Evolutionary conservation across 192 early-diverging fungal genomes (phyloP).

Genomic region (Coemansia sp.): DNA sequence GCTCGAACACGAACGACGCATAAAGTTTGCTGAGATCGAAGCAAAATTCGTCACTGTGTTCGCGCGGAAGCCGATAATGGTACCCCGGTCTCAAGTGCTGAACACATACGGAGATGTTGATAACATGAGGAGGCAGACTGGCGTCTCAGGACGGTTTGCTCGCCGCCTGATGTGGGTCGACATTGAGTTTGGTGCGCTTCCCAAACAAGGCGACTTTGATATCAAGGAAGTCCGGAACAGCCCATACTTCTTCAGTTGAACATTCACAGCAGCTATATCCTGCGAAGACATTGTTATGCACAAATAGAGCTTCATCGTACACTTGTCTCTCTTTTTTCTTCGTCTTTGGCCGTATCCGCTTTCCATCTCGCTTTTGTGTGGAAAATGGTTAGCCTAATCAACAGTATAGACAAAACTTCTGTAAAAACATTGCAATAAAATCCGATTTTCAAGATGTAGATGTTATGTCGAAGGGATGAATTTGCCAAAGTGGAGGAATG

Average conservation of each 20-base stretch:
- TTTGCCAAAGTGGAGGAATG: too few relatives aligned
- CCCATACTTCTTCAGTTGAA: constrained; percentile 89
- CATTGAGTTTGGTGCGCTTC: constrained; percentile 75
- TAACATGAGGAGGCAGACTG: constrained; percentile 15
- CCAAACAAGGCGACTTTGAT: constrained; percentile 82
- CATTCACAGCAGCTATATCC: too few relatives aligned
- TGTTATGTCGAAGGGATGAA: too few relatives aligned
- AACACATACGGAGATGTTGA: constrained; percentile 2
- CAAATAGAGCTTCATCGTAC: too few relatives aligned
- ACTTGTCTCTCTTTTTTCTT: too few relatives aligned
- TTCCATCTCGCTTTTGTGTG: too few relatives aligned
- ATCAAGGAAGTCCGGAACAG: constrained; percentile 76
- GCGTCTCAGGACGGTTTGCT: constrained; percentile 20
- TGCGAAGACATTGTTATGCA: too few relatives aligned
- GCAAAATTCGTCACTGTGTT: constrained; percentile 17
- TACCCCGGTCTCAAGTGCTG: not conserved
- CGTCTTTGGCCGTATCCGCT: too few relatives aligned
- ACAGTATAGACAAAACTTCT: too few relatives aligned
- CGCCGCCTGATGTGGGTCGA: constrained; percentile 52
- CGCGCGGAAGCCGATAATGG: constrained; percentile 7
- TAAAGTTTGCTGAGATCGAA: constrained; percentile 44
- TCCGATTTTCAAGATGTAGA: too few relatives aligned
- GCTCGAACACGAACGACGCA: constrained; percentile 33
- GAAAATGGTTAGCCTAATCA: too few relatives aligned
- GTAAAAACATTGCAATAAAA: too few relatives aligned